phyloP scores from a whole-genome alignment of 2,329 filamentous ascomycete genomes.

The Fonsecaea nubica region DNA sequence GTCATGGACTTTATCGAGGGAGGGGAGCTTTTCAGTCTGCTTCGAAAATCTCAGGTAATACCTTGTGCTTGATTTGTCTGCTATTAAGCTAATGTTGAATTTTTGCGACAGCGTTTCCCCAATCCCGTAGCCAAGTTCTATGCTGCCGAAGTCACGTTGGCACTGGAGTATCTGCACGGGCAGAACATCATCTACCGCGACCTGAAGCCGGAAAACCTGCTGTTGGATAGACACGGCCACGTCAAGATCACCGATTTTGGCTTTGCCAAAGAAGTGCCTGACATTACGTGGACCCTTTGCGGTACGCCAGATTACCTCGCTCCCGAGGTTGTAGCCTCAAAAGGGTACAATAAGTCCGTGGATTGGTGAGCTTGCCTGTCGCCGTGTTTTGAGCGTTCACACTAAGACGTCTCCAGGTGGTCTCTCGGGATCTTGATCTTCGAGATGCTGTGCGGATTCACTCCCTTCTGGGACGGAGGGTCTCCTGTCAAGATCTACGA shows the following conservation, averaged over 20 bases:
- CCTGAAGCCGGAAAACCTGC: constrained; percentile 91
- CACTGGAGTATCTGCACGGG: constrained; percentile 91
- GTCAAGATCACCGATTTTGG: constrained; percentile 98
- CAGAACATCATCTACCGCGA: constrained; percentile 98
- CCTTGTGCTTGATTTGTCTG: constrained; percentile 22
- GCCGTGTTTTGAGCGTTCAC: constrained; percentile 2
- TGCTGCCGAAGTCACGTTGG: constrained; percentile 93
- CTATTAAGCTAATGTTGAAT: constrained; percentile 22
- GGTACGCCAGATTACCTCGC: constrained; percentile 97
- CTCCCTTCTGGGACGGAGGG: constrained; percentile 97
- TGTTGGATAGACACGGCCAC: constrained; percentile 90
- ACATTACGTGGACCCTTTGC: constrained; percentile 99
- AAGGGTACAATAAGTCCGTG: constrained; percentile 99
- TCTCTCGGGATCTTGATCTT: constrained; percentile 97
- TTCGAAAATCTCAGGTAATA: constrained; percentile 88
- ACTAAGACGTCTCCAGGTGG: constrained; percentile 70
- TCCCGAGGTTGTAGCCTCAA: constrained; percentile 97
- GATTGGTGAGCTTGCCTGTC: constrained; percentile 76
- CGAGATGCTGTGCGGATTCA: constrained; percentile 99
- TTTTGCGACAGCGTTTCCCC: constrained; percentile 78
- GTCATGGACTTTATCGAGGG: constrained; percentile 99
- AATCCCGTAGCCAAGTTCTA: constrained; percentile 99
- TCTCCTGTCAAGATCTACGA: constrained; percentile 99
- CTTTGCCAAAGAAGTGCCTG: constrained; percentile 95
- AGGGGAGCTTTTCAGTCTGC: constrained; percentile 92